Evolutionary conservation across 2,329 filamentous ascomycete genomes (phyloP).

Genomic region (Dendrostoma leiphaemia): DNA sequence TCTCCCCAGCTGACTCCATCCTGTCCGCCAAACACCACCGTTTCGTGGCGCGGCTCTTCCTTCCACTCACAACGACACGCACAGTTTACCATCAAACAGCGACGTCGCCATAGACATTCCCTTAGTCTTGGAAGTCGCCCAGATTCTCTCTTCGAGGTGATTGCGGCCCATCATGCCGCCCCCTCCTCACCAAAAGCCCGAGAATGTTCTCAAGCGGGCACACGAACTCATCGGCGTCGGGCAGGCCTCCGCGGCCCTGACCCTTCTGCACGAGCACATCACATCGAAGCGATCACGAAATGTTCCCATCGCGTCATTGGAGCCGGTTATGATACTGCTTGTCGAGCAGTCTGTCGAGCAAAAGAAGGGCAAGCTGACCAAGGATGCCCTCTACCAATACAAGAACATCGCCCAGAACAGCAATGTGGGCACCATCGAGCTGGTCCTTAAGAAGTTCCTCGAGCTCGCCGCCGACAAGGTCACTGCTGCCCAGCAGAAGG

Average conservation of each 20-base stretch:
- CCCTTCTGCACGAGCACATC: slow-evolving; percentile 97
- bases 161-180: slow-evolving; percentile 61
- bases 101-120: too few relatives aligned
- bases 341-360: slow-evolving; percentile 96
- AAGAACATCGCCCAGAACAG: slow-evolving; percentile 99
- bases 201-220: slow-evolving; percentile 98
- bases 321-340: slow-evolving; percentile 97
- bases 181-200: slow-evolving; percentile 93
- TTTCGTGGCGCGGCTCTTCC: too few relatives aligned
- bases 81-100: too few relatives aligned
- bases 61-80: too few relatives aligned
- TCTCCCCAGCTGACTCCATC: not conserved
- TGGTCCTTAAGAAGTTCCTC: slow-evolving; percentile 97
- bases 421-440: slow-evolving; percentile 95
- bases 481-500: slow-evolving; percentile 91
- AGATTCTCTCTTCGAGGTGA: slow-evolving; percentile 6
- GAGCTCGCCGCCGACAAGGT: slow-evolving; percentile 96
- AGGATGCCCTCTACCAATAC: slow-evolving; percentile 98
- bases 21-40: not conserved
- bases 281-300: slow-evolving; percentile 97
- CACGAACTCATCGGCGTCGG: slow-evolving; percentile 98
- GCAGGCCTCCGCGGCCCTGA: slow-evolving; percentile 88
- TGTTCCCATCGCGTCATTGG: slow-evolving; percentile 91
- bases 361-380: slow-evolving; percentile 96
- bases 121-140: not conserved